Evolutionary conservation across 1,284 basidiomycete species (phyloP).

Genomic region (Moesziomyces parantarcticus): DNA sequence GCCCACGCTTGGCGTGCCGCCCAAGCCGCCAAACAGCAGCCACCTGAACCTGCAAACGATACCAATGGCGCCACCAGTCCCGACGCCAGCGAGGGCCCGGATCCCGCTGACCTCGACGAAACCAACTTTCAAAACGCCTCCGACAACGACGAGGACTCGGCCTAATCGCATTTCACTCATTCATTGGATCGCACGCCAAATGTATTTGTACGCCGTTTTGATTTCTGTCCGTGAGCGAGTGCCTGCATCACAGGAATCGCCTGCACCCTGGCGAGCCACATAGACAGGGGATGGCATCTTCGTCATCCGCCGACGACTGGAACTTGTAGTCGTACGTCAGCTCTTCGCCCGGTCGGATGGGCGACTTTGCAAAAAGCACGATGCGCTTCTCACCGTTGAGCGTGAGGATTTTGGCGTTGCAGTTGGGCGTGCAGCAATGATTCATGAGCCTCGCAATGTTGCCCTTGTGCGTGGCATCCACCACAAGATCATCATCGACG

Average conservation of each 20-base stretch:
- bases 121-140: background rate
- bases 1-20: slow-evolving; percentile 61
- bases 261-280: slow-evolving; percentile 69
- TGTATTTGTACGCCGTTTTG: slow-evolving; percentile 11
- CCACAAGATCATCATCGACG: slow-evolving; percentile 72
- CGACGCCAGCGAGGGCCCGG: background rate
- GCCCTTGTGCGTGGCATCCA: slow-evolving; percentile 98
- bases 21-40: slow-evolving; percentile 33
- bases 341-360: slow-evolving; percentile 79
- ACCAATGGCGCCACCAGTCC: background rate
- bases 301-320: slow-evolving; percentile 62
- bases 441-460: slow-evolving; percentile 76
- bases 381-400: slow-evolving; percentile 99
- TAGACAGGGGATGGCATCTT: slow-evolving; percentile 69
- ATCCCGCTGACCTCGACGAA: background rate
- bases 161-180: background rate
- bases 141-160: background rate
- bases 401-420: slow-evolving; percentile 97
- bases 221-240: background rate
- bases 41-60: background rate
- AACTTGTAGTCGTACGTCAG: slow-evolving; percentile 68
- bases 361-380: slow-evolving; percentile 93
- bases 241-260: slow-evolving; percentile 47
- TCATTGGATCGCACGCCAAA: slow-evolving; percentile 1
- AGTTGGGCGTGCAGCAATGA: slow-evolving; percentile 97